Conservation (phyloP, 371 early-diverging fungal genomes). For the Cokeromyces recurvatus region DNA sequence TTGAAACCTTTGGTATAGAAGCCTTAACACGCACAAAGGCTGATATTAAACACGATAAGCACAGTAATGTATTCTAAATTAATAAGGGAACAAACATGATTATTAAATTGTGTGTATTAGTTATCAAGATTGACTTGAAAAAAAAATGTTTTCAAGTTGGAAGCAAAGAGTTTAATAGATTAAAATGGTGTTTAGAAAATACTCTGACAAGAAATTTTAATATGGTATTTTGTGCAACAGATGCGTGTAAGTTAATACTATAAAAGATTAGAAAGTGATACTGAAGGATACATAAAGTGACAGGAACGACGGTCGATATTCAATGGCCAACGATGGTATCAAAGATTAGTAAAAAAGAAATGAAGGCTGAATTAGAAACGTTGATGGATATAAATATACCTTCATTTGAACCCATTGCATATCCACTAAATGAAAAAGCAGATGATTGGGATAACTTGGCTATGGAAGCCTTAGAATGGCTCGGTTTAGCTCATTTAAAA, state of each 20-base stretch:
- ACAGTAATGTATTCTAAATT: conserved; percentile 26
- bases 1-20: conserved; percentile 53
- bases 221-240: conserved; percentile 38
- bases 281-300: conserved; percentile 9
- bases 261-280: not conserved
- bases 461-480: conserved; percentile 56
- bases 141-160: conserved; percentile 37
- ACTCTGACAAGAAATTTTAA: conserved; percentile 36
- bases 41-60: conserved; percentile 47
- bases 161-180: conserved; percentile 44
- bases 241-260: conserved; percentile 39
- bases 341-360: conserved; percentile 12
- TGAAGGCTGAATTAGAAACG: conserved; percentile 16
- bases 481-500: conserved; percentile 53
- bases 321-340: conserved; percentile 17
- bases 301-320: conserved; percentile 28
- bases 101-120: conserved; percentile 15
- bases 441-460: conserved; percentile 32
- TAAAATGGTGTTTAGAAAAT: conserved; percentile 56
- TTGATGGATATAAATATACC: conserved; percentile 28
- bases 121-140: conserved; percentile 40
- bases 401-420: conserved; percentile 16
- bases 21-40: conserved; percentile 28
- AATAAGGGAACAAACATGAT: not conserved
- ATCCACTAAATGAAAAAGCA: conserved; percentile 12